phyloP scores from a whole-genome alignment of 768 basidiomycete genomes.

The Piloderma croceum region DNA sequence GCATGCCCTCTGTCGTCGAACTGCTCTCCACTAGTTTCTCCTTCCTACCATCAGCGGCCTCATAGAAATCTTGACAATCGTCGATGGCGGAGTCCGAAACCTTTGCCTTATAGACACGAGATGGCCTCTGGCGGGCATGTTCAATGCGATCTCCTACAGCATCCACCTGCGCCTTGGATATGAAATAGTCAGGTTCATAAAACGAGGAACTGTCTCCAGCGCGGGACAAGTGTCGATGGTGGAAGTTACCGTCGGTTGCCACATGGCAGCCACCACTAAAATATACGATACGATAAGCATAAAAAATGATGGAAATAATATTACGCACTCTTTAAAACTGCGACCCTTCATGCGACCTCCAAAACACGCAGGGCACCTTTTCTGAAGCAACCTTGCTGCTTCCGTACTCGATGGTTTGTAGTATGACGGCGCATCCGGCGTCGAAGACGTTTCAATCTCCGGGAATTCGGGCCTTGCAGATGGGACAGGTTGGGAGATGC shows the following conservation, averaged over 20 bases:
- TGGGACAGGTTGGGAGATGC: constrained; percentile 13
- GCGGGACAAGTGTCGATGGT: constrained; percentile 27
- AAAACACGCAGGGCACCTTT: constrained; percentile 32
- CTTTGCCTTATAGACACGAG: background rate
- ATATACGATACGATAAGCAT: constrained; percentile 1
- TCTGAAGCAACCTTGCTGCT: constrained; percentile 19
- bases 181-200: constrained; percentile 27
- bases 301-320: background rate
- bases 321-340: constrained; percentile 8
- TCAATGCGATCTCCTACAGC: constrained; percentile 24
- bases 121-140: constrained; percentile 12
- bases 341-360: constrained; percentile 13
- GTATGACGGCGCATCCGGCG: constrained; percentile 1
- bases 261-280: constrained; percentile 35
- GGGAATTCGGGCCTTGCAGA: constrained; percentile 6
- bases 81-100: constrained; percentile 32
- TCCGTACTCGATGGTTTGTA: constrained; percentile 4
- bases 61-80: constrained; percentile 27
- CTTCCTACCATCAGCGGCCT: constrained; percentile 29
- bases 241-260: constrained; percentile 34
- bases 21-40: constrained; percentile 19
- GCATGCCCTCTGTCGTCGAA: constrained; percentile 34
- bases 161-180: constrained; percentile 32
- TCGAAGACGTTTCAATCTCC: constrained; percentile 9
- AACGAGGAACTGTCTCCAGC: constrained; percentile 29